These are phyloP conservation scores for Choiromyces venosus DNA, from an alignment of 495 filamentous ascomycete species.

Conservation along the genomic window DNA sequence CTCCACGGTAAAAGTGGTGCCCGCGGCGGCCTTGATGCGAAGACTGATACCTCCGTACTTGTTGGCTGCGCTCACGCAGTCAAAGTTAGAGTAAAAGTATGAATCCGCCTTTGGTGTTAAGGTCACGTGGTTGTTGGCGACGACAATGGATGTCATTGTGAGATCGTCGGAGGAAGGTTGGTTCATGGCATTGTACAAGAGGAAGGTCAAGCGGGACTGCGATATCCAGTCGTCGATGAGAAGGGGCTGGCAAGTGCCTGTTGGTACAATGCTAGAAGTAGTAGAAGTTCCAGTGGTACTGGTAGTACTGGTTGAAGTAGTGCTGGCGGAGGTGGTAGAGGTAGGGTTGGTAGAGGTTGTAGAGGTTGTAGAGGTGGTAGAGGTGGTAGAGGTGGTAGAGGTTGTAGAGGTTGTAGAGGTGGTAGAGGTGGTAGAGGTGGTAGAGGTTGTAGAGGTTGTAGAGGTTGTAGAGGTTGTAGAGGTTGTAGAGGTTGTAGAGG, in stretches of 20 bases:
- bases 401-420: conserved; percentile 18
- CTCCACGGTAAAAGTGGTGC: conserved; percentile 53
- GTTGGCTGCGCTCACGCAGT: conserved; percentile 51
- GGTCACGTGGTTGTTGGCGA: conserved; percentile 52
- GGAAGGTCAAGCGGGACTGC: conserved; percentile 60
- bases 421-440: conserved; percentile 25
- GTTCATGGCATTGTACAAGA: conserved; percentile 58
- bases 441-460: conserved; percentile 12
- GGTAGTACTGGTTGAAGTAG: conserved; percentile 12
- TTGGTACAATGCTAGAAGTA: conserved; percentile 26
- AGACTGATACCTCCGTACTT: conserved; percentile 57
- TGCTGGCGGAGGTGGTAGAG: conserved; percentile 22
- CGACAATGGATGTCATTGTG: conserved; percentile 55
- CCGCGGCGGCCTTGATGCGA: conserved; percentile 53
- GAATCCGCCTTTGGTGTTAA: conserved; percentile 50
- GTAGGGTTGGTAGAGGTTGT: conserved; percentile 22
- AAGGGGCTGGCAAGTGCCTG: conserved; percentile 49
- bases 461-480: conserved; percentile 17
- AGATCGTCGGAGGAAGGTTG: conserved; percentile 57
- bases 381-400: conserved; percentile 17
- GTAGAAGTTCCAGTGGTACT: conserved; percentile 4
- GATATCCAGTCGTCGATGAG: conserved; percentile 60
- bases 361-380: conserved; percentile 14
- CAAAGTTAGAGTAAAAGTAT: conserved; percentile 58
- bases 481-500: conserved; percentile 13